These are phyloP conservation scores for Trypanosoma melophagium DNA, from an alignment of 208 protist genomes.

Conservation along the genomic window DNA sequence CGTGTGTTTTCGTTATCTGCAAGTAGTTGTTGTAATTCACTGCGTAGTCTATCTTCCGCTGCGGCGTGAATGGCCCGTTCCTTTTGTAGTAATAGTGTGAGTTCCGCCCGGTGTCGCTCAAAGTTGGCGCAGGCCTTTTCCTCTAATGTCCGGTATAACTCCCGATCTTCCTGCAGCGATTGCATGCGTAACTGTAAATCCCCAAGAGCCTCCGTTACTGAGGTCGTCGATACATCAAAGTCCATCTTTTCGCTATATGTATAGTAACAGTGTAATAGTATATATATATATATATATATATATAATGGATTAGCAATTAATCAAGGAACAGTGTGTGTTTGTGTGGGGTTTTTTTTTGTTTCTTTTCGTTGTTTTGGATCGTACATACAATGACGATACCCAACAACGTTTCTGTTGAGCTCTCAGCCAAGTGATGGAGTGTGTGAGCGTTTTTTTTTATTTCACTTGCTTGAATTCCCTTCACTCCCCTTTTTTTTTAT, in stretches of 20 bases:
- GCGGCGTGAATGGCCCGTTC: conserved; percentile 56
- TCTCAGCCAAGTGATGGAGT: too few species aligned
- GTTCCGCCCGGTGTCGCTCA: conserved; percentile 66
- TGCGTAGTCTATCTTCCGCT: conserved; percentile 57
- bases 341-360: too few species aligned
- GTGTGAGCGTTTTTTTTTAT: too few species aligned
- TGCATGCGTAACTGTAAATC: conserved; percentile 47
- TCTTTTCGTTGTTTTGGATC: too few species aligned
- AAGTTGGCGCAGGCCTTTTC: conserved; percentile 45
- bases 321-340: too few species aligned
- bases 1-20: conserved; percentile 29
- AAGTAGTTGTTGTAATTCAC: conserved; percentile 39
- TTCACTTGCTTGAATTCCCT: too few species aligned
- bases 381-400: too few species aligned
- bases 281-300: neutral
- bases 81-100: conserved; percentile 66
- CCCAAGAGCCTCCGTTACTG: conserved; percentile 36
- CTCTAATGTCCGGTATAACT: conserved; percentile 45
- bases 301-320: too few species aligned
- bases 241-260: conserved; percentile 13
- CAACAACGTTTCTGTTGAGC: too few species aligned
- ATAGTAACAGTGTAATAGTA: too few species aligned
- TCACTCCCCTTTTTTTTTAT: neutral
- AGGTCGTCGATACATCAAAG: conserved; percentile 30
- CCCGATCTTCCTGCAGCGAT: conserved; percentile 53